Conservation (phyloP, 2,329 filamentous ascomycete genomes). For the Aschersonia sp. region DNA sequence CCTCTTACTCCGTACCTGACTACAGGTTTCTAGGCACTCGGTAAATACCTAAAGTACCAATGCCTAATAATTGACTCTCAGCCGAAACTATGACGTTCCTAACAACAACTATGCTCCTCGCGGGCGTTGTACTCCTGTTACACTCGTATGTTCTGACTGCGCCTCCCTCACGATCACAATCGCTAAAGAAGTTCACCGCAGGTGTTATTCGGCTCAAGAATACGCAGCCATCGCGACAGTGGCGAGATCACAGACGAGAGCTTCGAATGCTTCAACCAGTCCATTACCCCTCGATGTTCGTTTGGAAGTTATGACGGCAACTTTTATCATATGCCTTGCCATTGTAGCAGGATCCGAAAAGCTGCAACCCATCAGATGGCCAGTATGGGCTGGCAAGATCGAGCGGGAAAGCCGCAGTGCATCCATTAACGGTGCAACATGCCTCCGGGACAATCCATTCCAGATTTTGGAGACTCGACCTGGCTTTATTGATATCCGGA, state of each 20-base stretch:
- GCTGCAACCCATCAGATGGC: slow-evolving; percentile 74
- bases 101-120: not conserved
- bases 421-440: slow-evolving; percentile 46
- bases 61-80: not conserved
- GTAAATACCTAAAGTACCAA: not conserved
- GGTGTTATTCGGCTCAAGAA: slow-evolving; percentile 93
- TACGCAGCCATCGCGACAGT: slow-evolving; percentile 60
- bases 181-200: slow-evolving; percentile 20
- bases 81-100: not conserved
- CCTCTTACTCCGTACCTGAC: too few relatives aligned
- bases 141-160: slow-evolving; percentile 56
- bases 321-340: slow-evolving; percentile 67
- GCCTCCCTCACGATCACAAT: not conserved
- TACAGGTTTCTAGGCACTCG: not conserved
- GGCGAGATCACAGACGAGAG: slow-evolving; percentile 26
- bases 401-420: slow-evolving; percentile 57
- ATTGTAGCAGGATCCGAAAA: slow-evolving; percentile 65
- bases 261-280: slow-evolving; percentile 23
- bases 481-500: slow-evolving; percentile 79
- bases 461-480: slow-evolving; percentile 61
- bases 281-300: slow-evolving; percentile 73
- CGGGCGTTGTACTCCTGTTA: slow-evolving; percentile 60
- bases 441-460: slow-evolving; percentile 67
- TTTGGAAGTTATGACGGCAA: slow-evolving; percentile 70
- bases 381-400: slow-evolving; percentile 69